These are phyloP conservation scores for Xylaria sp. DNA, from an alignment of 2,329 filamentous ascomycete species.

Conservation along the genomic window DNA sequence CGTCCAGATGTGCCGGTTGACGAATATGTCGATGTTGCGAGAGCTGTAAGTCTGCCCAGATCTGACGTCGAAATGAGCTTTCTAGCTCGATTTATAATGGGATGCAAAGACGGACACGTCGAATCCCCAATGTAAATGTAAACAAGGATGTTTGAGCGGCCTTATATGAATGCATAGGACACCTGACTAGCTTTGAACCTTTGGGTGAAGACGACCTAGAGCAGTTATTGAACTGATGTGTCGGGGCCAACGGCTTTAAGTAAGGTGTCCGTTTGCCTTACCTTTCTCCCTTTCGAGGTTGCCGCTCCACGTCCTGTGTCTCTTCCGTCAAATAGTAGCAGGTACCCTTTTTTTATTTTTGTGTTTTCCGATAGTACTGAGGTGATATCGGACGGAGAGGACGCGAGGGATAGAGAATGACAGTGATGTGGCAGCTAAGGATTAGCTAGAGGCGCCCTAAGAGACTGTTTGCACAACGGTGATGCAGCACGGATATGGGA, in stretches of 20 bases:
- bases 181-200: slow-evolving; percentile 12
- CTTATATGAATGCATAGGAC: slow-evolving; percentile 13
- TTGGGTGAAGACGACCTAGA: slow-evolving; percentile 13
- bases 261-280: slow-evolving; percentile 22
- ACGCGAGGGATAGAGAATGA: slow-evolving; percentile 35
- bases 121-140: slow-evolving; percentile 3
- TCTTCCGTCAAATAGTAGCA: slow-evolving; percentile 26
- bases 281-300: slow-evolving; percentile 31
- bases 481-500: slow-evolving; percentile 49
- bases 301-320: slow-evolving; percentile 28
- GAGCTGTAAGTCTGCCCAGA: slow-evolving; percentile 1
- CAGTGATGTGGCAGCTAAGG: slow-evolving; percentile 49
- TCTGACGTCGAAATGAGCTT: slow-evolving; percentile 3
- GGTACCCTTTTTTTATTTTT: slow-evolving; percentile 14
- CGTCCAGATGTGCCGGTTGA: slow-evolving; percentile 28
- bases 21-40: slow-evolving; percentile 14
- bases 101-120: neutral
- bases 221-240: slow-evolving; percentile 17
- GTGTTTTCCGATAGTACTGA: slow-evolving; percentile 30
- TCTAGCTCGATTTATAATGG: neutral
- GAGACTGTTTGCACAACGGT: slow-evolving; percentile 49
- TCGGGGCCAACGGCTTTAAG: slow-evolving; percentile 30
- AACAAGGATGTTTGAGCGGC: neutral
- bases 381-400: slow-evolving; percentile 37
- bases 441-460: slow-evolving; percentile 44